phyloP scores from a whole-genome alignment of 2,329 filamentous ascomycete species.

The Ambrosiella beaveri region DNA sequence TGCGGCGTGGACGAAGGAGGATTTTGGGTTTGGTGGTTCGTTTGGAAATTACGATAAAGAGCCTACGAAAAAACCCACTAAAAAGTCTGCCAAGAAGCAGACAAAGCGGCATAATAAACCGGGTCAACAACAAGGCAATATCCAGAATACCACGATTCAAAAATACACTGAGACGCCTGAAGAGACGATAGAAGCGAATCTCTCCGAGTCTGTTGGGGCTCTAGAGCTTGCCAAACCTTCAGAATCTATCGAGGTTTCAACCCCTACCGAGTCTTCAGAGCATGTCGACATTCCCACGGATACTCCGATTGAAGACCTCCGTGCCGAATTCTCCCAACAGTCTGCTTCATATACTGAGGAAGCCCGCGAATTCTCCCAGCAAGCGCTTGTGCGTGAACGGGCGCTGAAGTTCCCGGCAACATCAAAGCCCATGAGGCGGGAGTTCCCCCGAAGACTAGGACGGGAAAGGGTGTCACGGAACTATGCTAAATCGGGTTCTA shows the following conservation, averaged over 20 bases:
- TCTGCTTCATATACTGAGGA: neutral
- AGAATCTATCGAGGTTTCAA: too few species aligned
- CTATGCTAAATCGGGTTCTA: neutral
- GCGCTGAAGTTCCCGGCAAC: neutral
- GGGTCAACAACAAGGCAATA: too few species aligned
- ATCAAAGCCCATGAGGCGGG: neutral
- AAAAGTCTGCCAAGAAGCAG: neutral
- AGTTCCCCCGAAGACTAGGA: neutral
- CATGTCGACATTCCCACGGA: neutral
- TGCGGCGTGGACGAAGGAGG: slow-evolving; percentile 7
- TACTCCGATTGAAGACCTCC: neutral
- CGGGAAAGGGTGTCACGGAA: too few species aligned
- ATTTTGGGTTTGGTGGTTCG: slow-evolving; percentile 9
- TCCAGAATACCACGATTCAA: too few species aligned
- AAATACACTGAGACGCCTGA: too few species aligned
- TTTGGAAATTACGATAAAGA: neutral
- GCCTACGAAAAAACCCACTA: neutral
- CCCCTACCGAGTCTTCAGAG: too few species aligned
- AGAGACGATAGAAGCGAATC: too few species aligned
- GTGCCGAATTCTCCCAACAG: neutral
- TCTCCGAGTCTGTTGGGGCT: too few species aligned
- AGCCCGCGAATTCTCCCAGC: neutral
- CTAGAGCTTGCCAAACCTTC: too few species aligned
- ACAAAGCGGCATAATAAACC: neutral
- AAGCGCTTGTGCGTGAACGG: neutral